Evolutionary conservation across 192 early-diverging fungal species (phyloP), one percentile per base, ranked within the genome.

Genomic region (Phlyctochytrium arcticum): DNA sequence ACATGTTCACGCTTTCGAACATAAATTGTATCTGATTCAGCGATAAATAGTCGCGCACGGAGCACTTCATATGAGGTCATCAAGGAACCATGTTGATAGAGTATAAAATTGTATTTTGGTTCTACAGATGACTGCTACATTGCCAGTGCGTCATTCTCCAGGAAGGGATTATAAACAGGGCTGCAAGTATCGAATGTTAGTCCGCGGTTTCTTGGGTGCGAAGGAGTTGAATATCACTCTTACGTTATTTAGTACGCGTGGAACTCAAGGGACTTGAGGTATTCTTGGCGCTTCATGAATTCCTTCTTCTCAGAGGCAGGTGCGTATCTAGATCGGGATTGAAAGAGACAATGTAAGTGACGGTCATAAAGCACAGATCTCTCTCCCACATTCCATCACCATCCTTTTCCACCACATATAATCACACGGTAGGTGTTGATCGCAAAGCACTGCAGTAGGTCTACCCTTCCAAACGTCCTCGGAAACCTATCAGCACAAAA

Each of bases 251-350:
- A 77, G 54, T 46, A 55, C 35, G 64, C 60, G 74, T 73, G 76
- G 76, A 65, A 79, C 53, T 79, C 74, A 35, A 79, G 59, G n/a
- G 30, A 12, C 48, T 70, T 56, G 31, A 79, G 65, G 57, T 69
- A 65, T 17, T 68, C 68, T 44, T 71, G 44, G 19, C 69, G 66
- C 6, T 62, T 74, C 63, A 57, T 55, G n/a, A 71, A 24, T 42
- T 60, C 73, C 74, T 70, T 68, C 77, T 75, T 75, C 69, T 79
- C 77, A 24, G 46, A 34, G 17, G 12, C 69, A 24, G 77, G 70
- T 33, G 60, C 67, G 57, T 74, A 75, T 6, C 71, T 73, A 30
- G n/a, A n/a, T n/a, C 1, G 65, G 34, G 44, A n/a, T 36, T 7
- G 29, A 26, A 2, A 49, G 44, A 12, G 46, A 19, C 26, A 61